Base-by-base conservation (phyloP, 1,139 yeast genomes). In the Komagataea norvegica region DNA sequence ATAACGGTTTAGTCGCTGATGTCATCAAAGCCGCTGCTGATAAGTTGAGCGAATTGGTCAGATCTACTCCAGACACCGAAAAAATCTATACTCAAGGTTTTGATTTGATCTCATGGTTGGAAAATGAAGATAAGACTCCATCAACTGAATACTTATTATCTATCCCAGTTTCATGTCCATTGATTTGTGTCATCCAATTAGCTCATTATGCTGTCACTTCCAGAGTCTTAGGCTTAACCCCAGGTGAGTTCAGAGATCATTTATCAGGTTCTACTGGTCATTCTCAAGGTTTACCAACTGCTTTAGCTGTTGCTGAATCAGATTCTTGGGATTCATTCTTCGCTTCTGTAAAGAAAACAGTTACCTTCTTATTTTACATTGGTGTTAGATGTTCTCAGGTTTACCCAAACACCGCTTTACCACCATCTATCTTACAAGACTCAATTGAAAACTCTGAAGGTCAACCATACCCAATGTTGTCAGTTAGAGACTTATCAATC, bases 381-480 rank as follows among this genome's bases (percentile, higher is more conserved):
- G 97, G 98, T 61, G 79, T 91, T 41, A 81, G 96, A 65, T 81
- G 94, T 64, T 83, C 87, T 62, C 81, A 79, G 63, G 77, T 81
- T 46, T 91, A 88, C 65, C 98, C 98, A 58, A 79, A 85, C 59
- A 91, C 97, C 36, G 84, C 95, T 27, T 73, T 91, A 60, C 89
- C 98, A 34, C 98, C 98, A 47, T 77, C 95, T 23, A 84, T 87
- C 67, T 77, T 89, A 52, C 89, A 87, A 63, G 98, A 91, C 64
- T 84, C 95, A 26, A 78, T 85, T 59, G 93, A 86, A 56, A 82
- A 88, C 58, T 93, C 91, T 54, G 99, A 91, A 70, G 98, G 99
- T 52, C 74, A 79, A 57, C 98, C 98, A 48, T 82, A 95, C 49
- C 98, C 98, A 49, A 91, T 91, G 99, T 76, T 91, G 60, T 83